These are phyloP conservation scores for Dichotomopilus funicola DNA, from an alignment of 2,329 filamentous ascomycete species.

Conservation along the genomic window DNA sequence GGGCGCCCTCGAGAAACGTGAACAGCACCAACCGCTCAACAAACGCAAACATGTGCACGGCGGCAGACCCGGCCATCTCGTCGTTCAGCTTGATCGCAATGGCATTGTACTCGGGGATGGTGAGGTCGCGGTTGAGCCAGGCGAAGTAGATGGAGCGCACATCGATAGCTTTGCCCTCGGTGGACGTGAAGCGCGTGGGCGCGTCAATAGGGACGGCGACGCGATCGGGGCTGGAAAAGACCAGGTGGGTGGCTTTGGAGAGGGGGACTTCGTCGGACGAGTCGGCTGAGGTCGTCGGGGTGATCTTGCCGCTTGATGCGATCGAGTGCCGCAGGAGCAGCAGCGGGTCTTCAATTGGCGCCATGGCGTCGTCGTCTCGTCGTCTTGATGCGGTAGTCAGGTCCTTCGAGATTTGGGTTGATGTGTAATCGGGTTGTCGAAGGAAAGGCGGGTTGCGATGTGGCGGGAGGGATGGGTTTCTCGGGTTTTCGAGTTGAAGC, in stretches of 20 bases:
- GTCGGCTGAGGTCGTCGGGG: constrained; percentile 66
- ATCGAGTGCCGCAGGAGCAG: constrained; percentile 80
- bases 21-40: constrained; percentile 87
- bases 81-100: constrained; percentile 75
- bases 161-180: constrained; percentile 62
- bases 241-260: constrained; percentile 69
- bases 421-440: background rate
- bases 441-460: background rate
- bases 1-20: constrained; percentile 86
- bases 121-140: constrained; percentile 86
- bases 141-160: constrained; percentile 94
- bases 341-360: constrained; percentile 65
- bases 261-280: constrained; percentile 55
- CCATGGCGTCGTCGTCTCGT: constrained; percentile 38
- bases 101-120: constrained; percentile 86
- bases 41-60: constrained; percentile 83
- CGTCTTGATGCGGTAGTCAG: background rate
- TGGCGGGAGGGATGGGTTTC: background rate
- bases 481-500: background rate
- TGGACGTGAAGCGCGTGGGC: constrained; percentile 82
- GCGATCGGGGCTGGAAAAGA: constrained; percentile 58
- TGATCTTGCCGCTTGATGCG: constrained; percentile 59
- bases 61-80: constrained; percentile 60
- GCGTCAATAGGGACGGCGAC: constrained; percentile 62
- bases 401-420: background rate